Evolutionary conservation across 2,329 filamentous ascomycete species (phyloP).

Genomic region (Hysterium pulicare): DNA sequence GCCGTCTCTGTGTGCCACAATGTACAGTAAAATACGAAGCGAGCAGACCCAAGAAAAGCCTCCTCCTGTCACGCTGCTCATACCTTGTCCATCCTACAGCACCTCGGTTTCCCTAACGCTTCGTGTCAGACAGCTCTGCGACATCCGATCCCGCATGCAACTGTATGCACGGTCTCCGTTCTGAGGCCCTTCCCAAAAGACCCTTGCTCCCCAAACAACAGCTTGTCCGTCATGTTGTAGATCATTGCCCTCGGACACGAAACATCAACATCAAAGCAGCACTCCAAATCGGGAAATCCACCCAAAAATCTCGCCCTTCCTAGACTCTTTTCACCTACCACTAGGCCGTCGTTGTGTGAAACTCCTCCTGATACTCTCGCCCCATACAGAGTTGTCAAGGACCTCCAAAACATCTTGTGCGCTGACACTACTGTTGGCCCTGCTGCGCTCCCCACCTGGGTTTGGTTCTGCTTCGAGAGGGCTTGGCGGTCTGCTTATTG

Average conservation of each 20-base stretch:
- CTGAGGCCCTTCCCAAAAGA: constrained; percentile 15
- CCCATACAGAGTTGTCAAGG: constrained; percentile 87
- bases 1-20: constrained; percentile 2
- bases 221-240: constrained; percentile 14
- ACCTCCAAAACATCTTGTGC: constrained; percentile 77
- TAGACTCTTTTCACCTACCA: no score
- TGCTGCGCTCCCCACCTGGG: constrained; percentile 46
- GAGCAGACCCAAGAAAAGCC: not conserved
- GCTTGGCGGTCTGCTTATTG: constrained; percentile 38
- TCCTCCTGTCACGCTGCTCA: constrained; percentile 5
- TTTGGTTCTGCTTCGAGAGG: constrained; percentile 30
- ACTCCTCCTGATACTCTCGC: constrained; percentile 84
- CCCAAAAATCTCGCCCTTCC: constrained; percentile 8
- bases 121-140: constrained; percentile 31
- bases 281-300: not conserved
- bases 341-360: constrained; percentile 62
- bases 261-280: constrained; percentile 9
- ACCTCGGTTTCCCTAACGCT: constrained; percentile 10
- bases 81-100: constrained; percentile 3
- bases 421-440: constrained; percentile 67
- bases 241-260: constrained; percentile 14
- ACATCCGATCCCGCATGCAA: constrained; percentile 22
- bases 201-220: constrained; percentile 10
- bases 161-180: constrained; percentile 13
- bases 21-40: constrained; percentile 4